These are phyloP conservation scores for Nannizzia gypsea DNA, from an alignment of 2,329 filamentous ascomycete species.

Conservation along the genomic window DNA sequence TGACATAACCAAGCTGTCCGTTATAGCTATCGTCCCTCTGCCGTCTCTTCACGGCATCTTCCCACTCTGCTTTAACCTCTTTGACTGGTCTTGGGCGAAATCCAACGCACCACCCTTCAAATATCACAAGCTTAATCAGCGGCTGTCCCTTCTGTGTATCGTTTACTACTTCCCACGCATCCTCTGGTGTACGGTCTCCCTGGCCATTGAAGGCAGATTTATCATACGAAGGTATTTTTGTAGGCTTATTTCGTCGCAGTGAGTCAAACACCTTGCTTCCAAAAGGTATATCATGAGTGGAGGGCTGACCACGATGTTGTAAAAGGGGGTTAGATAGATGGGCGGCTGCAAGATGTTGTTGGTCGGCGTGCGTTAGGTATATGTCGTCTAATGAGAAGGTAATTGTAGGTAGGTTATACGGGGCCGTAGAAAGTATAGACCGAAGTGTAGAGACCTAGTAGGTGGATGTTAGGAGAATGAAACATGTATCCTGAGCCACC, in stretches of 20 bases:
- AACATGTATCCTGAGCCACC: background rate
- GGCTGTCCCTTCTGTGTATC: constrained; percentile 19
- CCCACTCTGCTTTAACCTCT: constrained; percentile 44
- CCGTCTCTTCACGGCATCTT: constrained; percentile 34
- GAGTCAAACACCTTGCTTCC: constrained; percentile 52
- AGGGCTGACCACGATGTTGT: constrained; percentile 72
- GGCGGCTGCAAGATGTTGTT: constrained; percentile 50
- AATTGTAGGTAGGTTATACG: constrained; percentile 51
- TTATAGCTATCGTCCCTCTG: constrained; percentile 37
- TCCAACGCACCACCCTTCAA: constrained; percentile 87
- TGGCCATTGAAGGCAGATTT: constrained; percentile 65
- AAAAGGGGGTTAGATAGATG: constrained; percentile 64
- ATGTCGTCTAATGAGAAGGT: constrained; percentile 82
- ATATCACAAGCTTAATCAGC: constrained; percentile 53
- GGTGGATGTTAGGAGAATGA: background rate
- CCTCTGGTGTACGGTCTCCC: constrained; percentile 58
- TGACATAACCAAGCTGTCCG: constrained; percentile 43
- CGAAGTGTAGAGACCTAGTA: constrained; percentile 51
- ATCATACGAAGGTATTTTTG: constrained; percentile 65
- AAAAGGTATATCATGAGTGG: constrained; percentile 65
- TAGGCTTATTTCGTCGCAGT: constrained; percentile 39
- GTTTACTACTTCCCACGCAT: constrained; percentile 48
- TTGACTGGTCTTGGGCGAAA: constrained; percentile 55
- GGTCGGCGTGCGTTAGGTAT: constrained; percentile 62
- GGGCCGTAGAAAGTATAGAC: constrained; percentile 45